A percentile compares a stretch with the other conserved stretches of the same genome.
Evolutionary conservation across 2,329 filamentous ascomycete genomes (phyloP).

Genomic region (Verticillium nonalfalfae): DNA sequence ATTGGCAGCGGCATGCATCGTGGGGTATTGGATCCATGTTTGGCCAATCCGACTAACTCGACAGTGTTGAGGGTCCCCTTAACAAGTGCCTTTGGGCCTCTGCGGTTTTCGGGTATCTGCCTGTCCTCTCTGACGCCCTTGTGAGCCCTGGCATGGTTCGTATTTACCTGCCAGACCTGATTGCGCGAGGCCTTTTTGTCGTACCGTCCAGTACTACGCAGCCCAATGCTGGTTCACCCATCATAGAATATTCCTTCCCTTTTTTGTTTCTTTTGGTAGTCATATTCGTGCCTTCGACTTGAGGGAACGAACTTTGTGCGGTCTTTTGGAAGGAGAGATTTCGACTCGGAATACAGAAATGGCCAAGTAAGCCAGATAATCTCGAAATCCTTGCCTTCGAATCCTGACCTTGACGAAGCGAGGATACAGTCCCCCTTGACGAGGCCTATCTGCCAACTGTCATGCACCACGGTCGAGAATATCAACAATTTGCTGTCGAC

Average conservation of each 20-base stretch:
- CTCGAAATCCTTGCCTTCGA: not conserved
- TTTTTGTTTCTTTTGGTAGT: not conserved
- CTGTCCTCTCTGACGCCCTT: slow-evolving; percentile 8
- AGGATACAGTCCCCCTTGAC: slow-evolving; percentile 48
- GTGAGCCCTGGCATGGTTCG: slow-evolving; percentile 7
- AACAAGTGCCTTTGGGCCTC: slow-evolving; percentile 5
- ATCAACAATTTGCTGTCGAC: slow-evolving; percentile 60
- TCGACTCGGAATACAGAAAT: slow-evolving; percentile 1
- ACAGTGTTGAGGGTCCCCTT: slow-evolving; percentile 18
- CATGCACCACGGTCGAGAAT: slow-evolving; percentile 55
- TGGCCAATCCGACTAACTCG: slow-evolving; percentile 22
- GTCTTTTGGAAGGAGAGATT: not conserved
- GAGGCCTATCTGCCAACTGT: slow-evolving; percentile 52
- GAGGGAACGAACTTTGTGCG: not conserved
- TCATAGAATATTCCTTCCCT: not conserved
- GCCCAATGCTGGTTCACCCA: not conserved
- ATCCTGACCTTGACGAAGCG: slow-evolving; percentile 28
- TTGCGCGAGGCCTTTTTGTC: not conserved
- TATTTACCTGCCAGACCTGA: not conserved
- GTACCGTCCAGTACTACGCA: not conserved
- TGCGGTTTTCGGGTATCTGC: slow-evolving; percentile 20
- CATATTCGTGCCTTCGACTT: not conserved
- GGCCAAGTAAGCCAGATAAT: slow-evolving; percentile 8
- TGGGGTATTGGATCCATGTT: slow-evolving; percentile 20
- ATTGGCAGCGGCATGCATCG: slow-evolving; percentile 24